Base-by-base conservation (phyloP, 345 rosid genomes). In the Passiflora organensis region DNA sequence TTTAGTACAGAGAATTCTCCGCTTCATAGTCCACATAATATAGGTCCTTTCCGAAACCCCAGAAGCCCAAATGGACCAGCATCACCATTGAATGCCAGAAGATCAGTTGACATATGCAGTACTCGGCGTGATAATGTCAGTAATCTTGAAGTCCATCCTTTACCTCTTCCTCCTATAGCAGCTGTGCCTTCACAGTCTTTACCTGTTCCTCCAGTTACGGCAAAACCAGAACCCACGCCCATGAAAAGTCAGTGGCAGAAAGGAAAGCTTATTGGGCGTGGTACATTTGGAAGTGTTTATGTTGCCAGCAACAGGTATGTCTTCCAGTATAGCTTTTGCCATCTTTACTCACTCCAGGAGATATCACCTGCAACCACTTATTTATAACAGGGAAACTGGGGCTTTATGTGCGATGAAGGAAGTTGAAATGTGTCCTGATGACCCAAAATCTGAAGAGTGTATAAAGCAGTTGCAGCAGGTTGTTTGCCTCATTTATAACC, bases 401-500 rank as follows among this genome's bases (percentile, higher is more conserved):
- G 99, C 99, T 17, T 76, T 88, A 55, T 89, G 99, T 68, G 99
- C 96, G 18, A 84, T 86, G 96, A 89, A 93, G 78, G 99, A 93
- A 77, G 99, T 89, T 55, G 96, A 86, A 58, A 58, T 93, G 51
- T 80, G 72, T 73, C 91, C 89, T 15, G 99, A 93, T 72, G 99
- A 93, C 65, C 94, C 99, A 6, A 86, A 93, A 66, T 86, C 86
- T 65, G 80, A 81, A 0, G 96, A 87, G 64, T 74, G 81, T 71
- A 85, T 87, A 67, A 83, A 79, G 75, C 99, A 89, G 68, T 70
- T 93, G 73, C 79, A 86, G 56, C 95, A 93, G 91, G 98, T 91
- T 57, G 56, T 46, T 51, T 22, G 43, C 51, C 45, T 28, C 12
- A 9, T n/a, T 10, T 22, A 6, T 20, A 13, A 53, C 18, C 37